Percentiles rank a stretch among this genome's conserved stretches.
Evolutionary conservation across 1,284 basidiomycete genomes (phyloP).

Genomic region (Tremellales sp.): DNA sequence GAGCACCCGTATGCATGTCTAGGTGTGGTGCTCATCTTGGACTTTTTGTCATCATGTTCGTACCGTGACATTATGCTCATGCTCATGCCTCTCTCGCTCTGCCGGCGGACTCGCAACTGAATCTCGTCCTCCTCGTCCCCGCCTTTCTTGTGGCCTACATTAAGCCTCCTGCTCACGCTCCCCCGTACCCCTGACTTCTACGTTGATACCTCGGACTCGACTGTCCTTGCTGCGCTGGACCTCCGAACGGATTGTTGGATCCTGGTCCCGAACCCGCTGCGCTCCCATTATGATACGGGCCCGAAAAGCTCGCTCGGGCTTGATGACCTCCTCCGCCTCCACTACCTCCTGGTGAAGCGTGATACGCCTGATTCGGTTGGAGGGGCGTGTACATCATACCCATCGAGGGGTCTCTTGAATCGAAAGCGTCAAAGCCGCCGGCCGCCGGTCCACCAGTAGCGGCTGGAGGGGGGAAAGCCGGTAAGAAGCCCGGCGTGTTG

Average conservation of each 20-base stretch:
- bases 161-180: too few species aligned
- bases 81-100: too few species aligned
- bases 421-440: constrained; percentile 39
- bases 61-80: too few species aligned
- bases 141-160: too few species aligned
- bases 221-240: constrained; percentile 3
- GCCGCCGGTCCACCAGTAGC: constrained; percentile 24
- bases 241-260: constrained; percentile 16
- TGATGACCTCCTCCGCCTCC: constrained; percentile 26
- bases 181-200: constrained; percentile 24
- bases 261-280: constrained; percentile 4
- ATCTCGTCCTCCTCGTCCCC: too few species aligned
- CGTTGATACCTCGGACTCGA: constrained; percentile 25
- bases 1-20: too few species aligned
- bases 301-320: constrained; percentile 36
- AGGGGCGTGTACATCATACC: constrained; percentile 46
- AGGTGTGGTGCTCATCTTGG: too few species aligned
- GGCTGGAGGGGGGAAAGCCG: constrained; percentile 45
- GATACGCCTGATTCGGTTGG: constrained; percentile 27
- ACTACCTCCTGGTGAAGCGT: constrained; percentile 9
- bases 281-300: constrained; percentile 20
- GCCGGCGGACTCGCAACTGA: too few species aligned
- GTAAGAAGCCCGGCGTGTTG: constrained; percentile 27
- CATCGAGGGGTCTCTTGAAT: constrained; percentile 26
- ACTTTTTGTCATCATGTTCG: too few species aligned